Evolutionary conservation across 1,284 basidiomycete genomes (phyloP).

Genomic region (Vanrija sp.): DNA sequence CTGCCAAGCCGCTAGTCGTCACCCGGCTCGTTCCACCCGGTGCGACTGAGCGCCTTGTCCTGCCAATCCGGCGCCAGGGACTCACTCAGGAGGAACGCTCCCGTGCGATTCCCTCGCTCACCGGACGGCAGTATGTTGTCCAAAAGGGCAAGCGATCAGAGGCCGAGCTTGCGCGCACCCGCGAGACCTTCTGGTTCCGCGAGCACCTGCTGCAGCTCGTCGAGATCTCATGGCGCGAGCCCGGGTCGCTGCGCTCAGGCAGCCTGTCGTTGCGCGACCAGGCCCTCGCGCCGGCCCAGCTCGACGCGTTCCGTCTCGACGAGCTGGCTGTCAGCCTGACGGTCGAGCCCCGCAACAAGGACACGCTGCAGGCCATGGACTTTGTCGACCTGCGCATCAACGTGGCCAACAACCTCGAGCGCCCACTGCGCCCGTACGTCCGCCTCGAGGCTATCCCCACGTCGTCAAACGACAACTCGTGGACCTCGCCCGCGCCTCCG

Average conservation of each 20-base stretch:
- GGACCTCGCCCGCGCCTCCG: conserved; percentile 20
- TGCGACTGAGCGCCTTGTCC: conserved; percentile 69
- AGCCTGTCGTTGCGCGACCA: conserved; percentile 71
- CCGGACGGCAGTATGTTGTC: conserved; percentile 88
- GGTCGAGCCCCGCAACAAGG: conserved; percentile 40
- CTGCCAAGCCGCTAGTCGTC: conserved; percentile 44
- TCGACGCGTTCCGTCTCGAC: conserved; percentile 66
- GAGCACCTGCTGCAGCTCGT: conserved; percentile 72
- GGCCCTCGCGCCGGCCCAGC: conserved; percentile 67
- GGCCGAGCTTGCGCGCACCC: conserved; percentile 60
- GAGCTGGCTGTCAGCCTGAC: conserved; percentile 56
- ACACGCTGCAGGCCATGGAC: conserved; percentile 54
- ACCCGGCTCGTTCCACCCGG: conserved; percentile 72
- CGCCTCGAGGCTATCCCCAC: conserved; percentile 40
- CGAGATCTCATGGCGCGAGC: conserved; percentile 77
- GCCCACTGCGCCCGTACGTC: conserved; percentile 26
- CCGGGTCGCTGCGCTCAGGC: conserved; percentile 67
- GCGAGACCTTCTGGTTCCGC: conserved; percentile 89
- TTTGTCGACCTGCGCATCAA: conserved; percentile 52
- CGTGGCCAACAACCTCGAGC: conserved; percentile 58
- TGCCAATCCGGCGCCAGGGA: conserved; percentile 69
- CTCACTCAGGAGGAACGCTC: conserved; percentile 59
- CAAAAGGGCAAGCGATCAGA: conserved; percentile 63
- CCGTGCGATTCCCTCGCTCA: conserved; percentile 73
- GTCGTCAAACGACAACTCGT: conserved; percentile 23